Evolutionary conservation across 495 filamentous ascomycete species (phyloP), one percentile per base, ranked within the genome.

Genomic region (Podospora anserina): DNA sequence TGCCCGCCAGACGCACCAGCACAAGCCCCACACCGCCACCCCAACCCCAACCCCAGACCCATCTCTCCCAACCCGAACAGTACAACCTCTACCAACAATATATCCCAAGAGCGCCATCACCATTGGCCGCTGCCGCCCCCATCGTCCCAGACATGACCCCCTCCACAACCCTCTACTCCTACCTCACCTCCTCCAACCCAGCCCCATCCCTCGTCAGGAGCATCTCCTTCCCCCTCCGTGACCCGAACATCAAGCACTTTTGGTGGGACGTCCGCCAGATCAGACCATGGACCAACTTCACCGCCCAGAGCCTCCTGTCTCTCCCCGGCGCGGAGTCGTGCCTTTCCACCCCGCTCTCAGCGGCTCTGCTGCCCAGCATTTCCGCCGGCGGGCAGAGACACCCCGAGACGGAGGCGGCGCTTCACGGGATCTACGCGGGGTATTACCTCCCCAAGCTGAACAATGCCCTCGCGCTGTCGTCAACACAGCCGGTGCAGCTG

Each of bases 251-350:
- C 74, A 89, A 89, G 73, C 90, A 96, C 75, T 94, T 92, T 75
- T 97, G 93, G 93, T 97, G 91, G 91, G 93, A 97, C 70, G 86
- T 97, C 65, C 91, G 93, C 62, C 93, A 96, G 72, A 82, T 97
- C 69, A 88, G 90, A 61, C 84, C 87, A 69, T 97, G 93, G 93
- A 84, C 83, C 57, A 84, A 87, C 68, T 97, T 97, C 84, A 90
- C 85, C 64, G 79, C 92, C 27, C 74, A 79, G 59, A 89, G 89
- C 63, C 91, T 97, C 78, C 83, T 87, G 70, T 82, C 87, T n/a
- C 85, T 96, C 61, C 88, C 88, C 1, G 87, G 86, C 16, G 90
- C 96, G 59, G 84, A 88, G 23, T 82, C 84, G 61, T 88, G 95
- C n/a, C 86, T 97, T 58, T 87, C 86, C 69, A 87, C 90, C 66